Base-by-base conservation (phyloP, 495 filamentous ascomycete species). In the Xylaria scruposa region DNA sequence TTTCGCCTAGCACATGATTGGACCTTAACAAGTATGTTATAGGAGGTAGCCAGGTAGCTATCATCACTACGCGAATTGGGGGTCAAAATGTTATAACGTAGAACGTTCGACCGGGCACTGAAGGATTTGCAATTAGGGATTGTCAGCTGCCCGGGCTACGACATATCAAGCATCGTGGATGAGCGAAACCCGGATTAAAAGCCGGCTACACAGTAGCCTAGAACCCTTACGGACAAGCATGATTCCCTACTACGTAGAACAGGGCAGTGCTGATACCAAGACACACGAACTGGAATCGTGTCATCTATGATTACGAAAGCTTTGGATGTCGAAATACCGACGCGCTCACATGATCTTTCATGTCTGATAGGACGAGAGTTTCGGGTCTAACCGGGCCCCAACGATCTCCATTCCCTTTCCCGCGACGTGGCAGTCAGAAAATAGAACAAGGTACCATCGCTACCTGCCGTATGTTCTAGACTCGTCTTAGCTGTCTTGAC, bases 221-320 rank as follows among this genome's bases (percentile, higher is more conserved):
- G 64, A 26, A 68, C 51, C 66, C 66, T 68, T 68, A 68, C 51
- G 53, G 51, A 42, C 33, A 68, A 68, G 36, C 66, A 42, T 68
- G 66, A 46, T 51, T 6, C 31, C 17, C 12, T 53, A 19, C 44
- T 24, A 26, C 3, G 21, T 42, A 54, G 44, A 26, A 9, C 26
- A 53, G 47, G 46, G 31, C 29, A 19, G 2, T 12, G 15, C 29
- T 19, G 19, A 19, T 15, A 42, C 61, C 61, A 64, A 64, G 61
- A 13, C 40, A 1, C 61, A 10, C 26, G 38, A 21, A 5, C 3
- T 47, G 42, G 31, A 64, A 29, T 49, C 36, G 47, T 26, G 24
- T 65, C 60, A 46, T 61, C 59, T n/a, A 24, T 61, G 1, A 46
- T 17, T 47, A 63, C 24, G 40, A 46, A 13, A 12, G 54, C 26